A percentile compares a stretch with the other conserved stretches of the same genome.
These are phyloP conservation scores for Grosmannia clavigera DNA, from an alignment of 2,329 filamentous ascomycete species.

Conservation along the genomic window DNA sequence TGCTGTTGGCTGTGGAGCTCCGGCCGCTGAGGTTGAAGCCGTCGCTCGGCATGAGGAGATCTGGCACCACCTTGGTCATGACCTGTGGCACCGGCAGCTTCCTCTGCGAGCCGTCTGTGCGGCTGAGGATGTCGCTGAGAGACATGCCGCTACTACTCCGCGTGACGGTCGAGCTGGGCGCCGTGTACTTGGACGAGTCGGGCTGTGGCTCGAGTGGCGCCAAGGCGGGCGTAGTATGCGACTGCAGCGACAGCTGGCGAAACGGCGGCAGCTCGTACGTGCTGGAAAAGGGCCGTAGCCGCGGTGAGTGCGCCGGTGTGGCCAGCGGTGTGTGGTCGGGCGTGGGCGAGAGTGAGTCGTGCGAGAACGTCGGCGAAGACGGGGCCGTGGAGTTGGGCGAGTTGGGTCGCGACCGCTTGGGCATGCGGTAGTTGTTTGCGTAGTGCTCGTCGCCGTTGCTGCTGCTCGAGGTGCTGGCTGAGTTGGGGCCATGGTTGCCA, in stretches of 20 bases:
- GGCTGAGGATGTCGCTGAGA: conserved; percentile 85
- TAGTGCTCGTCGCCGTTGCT: conserved; percentile 62
- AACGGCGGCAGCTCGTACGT: conserved; percentile 75
- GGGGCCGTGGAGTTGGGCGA: conserved; percentile 93
- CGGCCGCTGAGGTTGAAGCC: conserved; percentile 61
- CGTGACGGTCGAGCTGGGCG: conserved; percentile 42
- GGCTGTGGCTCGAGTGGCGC: conserved; percentile 47
- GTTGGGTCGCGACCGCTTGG: conserved; percentile 84
- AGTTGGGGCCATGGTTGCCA: background rate
- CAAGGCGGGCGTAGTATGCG: conserved; percentile 39
- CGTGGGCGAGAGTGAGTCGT: conserved; percentile 88
- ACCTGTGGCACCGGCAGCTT: conserved; percentile 86
- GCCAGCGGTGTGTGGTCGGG: conserved; percentile 98
- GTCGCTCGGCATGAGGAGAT: conserved; percentile 57
- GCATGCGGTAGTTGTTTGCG: conserved; percentile 50
- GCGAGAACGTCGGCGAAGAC: conserved; percentile 90
- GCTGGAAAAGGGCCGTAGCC: conserved; percentile 66
- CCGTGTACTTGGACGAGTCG: conserved; percentile 26
- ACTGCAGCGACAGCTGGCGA: conserved; percentile 45
- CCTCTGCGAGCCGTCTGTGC: conserved; percentile 72
- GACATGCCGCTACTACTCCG: conserved; percentile 56
- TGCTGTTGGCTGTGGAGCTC: conserved; percentile 65
- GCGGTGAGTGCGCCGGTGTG: conserved; percentile 88
- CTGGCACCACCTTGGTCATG: conserved; percentile 71
- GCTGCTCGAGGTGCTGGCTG: background rate